Evolutionary conservation across 306 rosid species (phyloP), one percentile per base, ranked within the genome.

Genomic region (Prunus davidiana): DNA sequence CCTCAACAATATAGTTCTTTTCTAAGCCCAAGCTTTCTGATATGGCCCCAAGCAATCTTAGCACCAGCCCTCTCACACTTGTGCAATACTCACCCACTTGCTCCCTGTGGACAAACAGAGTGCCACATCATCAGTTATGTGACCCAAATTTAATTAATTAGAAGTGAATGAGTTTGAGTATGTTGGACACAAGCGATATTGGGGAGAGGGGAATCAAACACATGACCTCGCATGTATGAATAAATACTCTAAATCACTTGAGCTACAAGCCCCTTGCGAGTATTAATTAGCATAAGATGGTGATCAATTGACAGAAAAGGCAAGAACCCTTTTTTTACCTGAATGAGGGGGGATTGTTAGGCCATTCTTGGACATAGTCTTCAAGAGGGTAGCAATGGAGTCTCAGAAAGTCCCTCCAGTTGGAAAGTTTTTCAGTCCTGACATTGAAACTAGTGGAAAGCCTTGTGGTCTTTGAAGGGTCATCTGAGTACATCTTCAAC

Each of bases 401-500:
- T 64, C 91, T 77, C 13, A 87, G 72, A 57, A 84, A 87, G 83
- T 87, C 91, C 50, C 91, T 82, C 88, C 88, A 87, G 76, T 80
- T 87, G 1, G 88, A 71, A 0, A 85, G 67, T 22, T 82, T 82
- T 52, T 87, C 88, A 3, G 87, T 87, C 68, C 73, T 79, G 13
- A 87, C 82, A 32, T 87, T 87, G 74, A 87, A 87, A 51, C 88
- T 84, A 0, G 91, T 87, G 16, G 91, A 87, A 12, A 87, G 83
- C 73, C 88, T 79, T 27, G 88, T 84, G 38, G 87, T 75, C 67
- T 84, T 87, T 6, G 82, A 49, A 22, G 88, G 85, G 58, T 87
- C 90, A 20, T 84, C 85, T 28, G 88, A 84, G 81, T 87, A 87
- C 47, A 15, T 84, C 80, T 87, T 87, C 78, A 87, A 11, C 38